Evolutionary conservation across 2,329 filamentous ascomycete species (phyloP), one percentile per base, ranked within the genome.

Genomic region (Phyllosticta citribraziliensis): DNA sequence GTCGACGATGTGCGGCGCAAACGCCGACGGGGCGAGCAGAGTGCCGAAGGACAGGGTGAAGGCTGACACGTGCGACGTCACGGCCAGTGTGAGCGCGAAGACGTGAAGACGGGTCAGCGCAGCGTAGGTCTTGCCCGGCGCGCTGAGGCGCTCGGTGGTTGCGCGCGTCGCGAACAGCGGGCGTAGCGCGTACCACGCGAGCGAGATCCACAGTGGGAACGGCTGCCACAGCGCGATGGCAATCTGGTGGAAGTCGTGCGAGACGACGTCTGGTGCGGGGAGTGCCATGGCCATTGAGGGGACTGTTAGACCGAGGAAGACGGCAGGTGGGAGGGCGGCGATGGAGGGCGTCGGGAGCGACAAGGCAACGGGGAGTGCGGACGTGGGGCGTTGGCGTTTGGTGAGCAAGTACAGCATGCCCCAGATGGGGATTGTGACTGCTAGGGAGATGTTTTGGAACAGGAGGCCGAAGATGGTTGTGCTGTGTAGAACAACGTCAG

Each of bases 21-120:
- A 56, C 25, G 56, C 40, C 5, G 25, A 0, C 6, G 58, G 58
- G 25, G 52, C 17, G 53, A 61, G 17, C 35, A 47, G 8, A n/a
- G 58, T 4, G 25, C 40, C 5, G n/a, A 47, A 8, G 25, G 58
- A 56, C 11, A 61, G 54, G 19, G 54, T 12, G n/a, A 57, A n/a
- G 25, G 54, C 25, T 3, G 53, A 3, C 14, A 55, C 54, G 27
- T 61, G 58, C 6, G 58, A 50, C 19, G 56, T 4, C 24, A 51
- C 14, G 47, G 58, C 58, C 25, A 57, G 47, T 11, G 52, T 27
- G 40, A 61, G 54, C 24, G 58, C 58, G 58, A 61, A 61, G 58
- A 60, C 52, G 35, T 60, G 58, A 24, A 25, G 3, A 25, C 20
- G 11, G 2, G 22, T n/a, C 14, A 52, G 10, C 2, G 53, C 27